A percentile compares a stretch with the other conserved stretches of the same genome.
Evolutionary conservation across 257 asterid species (phyloP).

Genomic region (Jasminum sambac): DNA sequence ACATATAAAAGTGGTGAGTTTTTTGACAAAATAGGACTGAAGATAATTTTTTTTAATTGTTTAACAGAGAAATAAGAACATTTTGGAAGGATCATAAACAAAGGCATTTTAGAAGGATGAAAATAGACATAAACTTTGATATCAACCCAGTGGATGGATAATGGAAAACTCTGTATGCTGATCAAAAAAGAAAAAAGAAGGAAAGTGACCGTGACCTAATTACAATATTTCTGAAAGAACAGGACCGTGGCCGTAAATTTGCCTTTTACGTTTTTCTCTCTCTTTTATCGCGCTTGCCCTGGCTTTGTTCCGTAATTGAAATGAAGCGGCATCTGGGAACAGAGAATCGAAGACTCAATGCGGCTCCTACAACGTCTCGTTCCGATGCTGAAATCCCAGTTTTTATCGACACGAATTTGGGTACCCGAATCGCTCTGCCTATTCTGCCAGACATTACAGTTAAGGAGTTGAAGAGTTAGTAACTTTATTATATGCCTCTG

Average conservation of each 20-base stretch:
- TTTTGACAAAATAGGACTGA: too few relatives aligned
- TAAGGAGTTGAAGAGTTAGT: conserved; percentile 48
- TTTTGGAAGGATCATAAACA: too few relatives aligned
- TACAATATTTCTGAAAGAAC: too few relatives aligned
- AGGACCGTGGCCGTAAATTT: neutral
- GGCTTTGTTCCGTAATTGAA: neutral
- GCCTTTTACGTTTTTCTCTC: neutral
- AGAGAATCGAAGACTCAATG: conserved; percentile 2
- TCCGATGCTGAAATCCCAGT: conserved; percentile 29
- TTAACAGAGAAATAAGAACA: too few relatives aligned
- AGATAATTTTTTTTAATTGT: too few relatives aligned
- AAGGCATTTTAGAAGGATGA: too few relatives aligned
- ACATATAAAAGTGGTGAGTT: too few relatives aligned
- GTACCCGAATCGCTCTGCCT: conserved; percentile 49
- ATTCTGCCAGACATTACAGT: conserved; percentile 39
- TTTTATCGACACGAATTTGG: conserved; percentile 49
- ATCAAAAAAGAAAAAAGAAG: too few relatives aligned
- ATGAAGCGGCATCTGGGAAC: neutral
- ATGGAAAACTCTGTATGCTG: too few relatives aligned
- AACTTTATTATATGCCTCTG: neutral
- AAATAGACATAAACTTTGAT: too few relatives aligned
- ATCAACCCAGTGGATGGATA: too few relatives aligned
- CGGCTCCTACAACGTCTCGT: conserved; percentile 28
- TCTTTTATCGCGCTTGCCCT: neutral
- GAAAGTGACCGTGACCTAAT: too few relatives aligned